phyloP scores from a whole-genome alignment of 2,329 filamentous ascomycete genomes.

The Paecilomyces variotii region DNA sequence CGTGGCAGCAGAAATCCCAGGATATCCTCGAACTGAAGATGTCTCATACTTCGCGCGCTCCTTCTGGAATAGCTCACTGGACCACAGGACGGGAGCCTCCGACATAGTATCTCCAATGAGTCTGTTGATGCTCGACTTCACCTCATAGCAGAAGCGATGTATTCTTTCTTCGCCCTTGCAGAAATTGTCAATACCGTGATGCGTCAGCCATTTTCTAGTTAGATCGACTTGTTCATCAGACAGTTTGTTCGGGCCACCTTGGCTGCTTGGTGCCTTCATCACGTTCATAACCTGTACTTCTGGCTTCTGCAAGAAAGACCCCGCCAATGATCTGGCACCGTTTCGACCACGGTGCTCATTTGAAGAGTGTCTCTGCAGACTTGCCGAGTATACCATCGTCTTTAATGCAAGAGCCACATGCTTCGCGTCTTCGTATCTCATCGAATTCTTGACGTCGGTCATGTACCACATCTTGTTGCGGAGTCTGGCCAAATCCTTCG shows the following conservation, averaged over 20 bases:
- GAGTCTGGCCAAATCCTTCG: slow-evolving; percentile 63
- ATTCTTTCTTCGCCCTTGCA: slow-evolving; percentile 92
- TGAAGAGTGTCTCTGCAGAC: slow-evolving; percentile 15
- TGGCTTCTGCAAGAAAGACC: slow-evolving; percentile 64
- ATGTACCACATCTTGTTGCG: slow-evolving; percentile 99
- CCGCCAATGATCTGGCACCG: slow-evolving; percentile 40
- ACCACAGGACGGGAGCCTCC: slow-evolving; percentile 84
- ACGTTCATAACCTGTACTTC: slow-evolving; percentile 83
- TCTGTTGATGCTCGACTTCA: slow-evolving; percentile 77
- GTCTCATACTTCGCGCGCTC: slow-evolving; percentile 46
- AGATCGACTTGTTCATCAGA: slow-evolving; percentile 91
- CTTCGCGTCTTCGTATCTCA: slow-evolving; percentile 75
- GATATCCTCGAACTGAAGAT: slow-evolving; percentile 29
- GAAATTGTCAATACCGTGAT: slow-evolving; percentile 80
- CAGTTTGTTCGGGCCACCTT: slow-evolving; percentile 88
- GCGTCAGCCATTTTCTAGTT: slow-evolving; percentile 72
- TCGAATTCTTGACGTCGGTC: slow-evolving; percentile 84
- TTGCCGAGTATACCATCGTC: slow-evolving; percentile 64
- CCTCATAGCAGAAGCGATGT: slow-evolving; percentile 84
- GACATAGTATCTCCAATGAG: slow-evolving; percentile 76
- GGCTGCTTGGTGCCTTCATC: slow-evolving; percentile 70
- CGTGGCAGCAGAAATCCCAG: slow-evolving; percentile 37
- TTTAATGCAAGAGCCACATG: slow-evolving; percentile 82
- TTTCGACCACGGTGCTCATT: slow-evolving; percentile 31
- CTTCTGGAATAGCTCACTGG: slow-evolving; percentile 75